phyloP scores from a whole-genome alignment of 768 basidiomycete genomes.

The Phaffia tasmanica region DNA sequence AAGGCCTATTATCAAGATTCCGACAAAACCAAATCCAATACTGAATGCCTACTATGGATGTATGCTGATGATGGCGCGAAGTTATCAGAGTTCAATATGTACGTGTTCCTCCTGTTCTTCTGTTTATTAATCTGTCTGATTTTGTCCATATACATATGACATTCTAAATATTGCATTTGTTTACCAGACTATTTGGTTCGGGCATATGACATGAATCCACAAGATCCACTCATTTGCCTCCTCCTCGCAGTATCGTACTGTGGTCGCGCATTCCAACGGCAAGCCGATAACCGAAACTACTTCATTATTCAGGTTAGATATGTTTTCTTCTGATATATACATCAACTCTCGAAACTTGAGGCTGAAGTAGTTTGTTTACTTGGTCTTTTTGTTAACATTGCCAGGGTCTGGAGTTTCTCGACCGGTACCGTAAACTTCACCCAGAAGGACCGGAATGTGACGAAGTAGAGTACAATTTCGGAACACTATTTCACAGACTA shows the following conservation, averaged over 20 bases:
- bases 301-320: slow-evolving; percentile 57
- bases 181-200: slow-evolving; percentile 70
- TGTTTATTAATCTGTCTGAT: not conserved
- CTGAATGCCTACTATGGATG: slow-evolving; percentile 68
- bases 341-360: too few species aligned
- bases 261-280: slow-evolving; percentile 82
- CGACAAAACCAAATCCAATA: slow-evolving; percentile 61
- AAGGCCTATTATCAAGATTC: not conserved
- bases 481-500: slow-evolving; percentile 81
- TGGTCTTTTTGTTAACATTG: not conserved
- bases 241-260: slow-evolving; percentile 72
- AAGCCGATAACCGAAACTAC: slow-evolving; percentile 87
- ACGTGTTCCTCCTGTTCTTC: slow-evolving; percentile 34
- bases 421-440: slow-evolving; percentile 60
- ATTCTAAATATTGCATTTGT: not conserved
- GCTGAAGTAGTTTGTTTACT: too few species aligned
- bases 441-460: slow-evolving; percentile 29
- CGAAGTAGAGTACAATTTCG: slow-evolving; percentile 91
- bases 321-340: too few species aligned
- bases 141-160: not conserved
- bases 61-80: slow-evolving; percentile 68
- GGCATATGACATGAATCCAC: slow-evolving; percentile 69
- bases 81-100: slow-evolving; percentile 87
- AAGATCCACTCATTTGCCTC: slow-evolving; percentile 77
- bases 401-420: slow-evolving; percentile 72